These are phyloP conservation scores for Mycosphaerella sp. DNA, from an alignment of 2,329 filamentous ascomycete genomes.

Conservation along the genomic window DNA sequence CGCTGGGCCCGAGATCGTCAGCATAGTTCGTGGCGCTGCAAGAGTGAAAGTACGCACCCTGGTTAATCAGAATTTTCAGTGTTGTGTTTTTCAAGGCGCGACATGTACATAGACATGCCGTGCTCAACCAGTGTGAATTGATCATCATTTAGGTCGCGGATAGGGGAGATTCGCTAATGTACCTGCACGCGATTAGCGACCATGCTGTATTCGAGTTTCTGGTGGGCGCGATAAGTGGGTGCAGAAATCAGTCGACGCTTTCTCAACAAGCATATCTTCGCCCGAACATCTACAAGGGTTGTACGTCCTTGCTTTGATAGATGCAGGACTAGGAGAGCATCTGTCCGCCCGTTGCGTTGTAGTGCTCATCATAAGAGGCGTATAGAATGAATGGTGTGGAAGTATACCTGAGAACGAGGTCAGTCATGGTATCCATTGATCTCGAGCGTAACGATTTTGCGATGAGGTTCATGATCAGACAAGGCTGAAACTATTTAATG, in stretches of 20 bases:
- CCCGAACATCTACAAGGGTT: constrained; percentile 54
- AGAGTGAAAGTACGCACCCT: not conserved
- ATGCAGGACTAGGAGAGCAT: constrained; percentile 50
- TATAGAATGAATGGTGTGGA: constrained; percentile 13
- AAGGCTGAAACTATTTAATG: constrained; percentile 62
- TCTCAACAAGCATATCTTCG: constrained; percentile 60
- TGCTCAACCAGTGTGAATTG: constrained; percentile 67
- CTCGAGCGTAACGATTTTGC: constrained; percentile 19
- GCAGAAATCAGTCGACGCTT: constrained; percentile 57
- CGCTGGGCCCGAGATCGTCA: not conserved
- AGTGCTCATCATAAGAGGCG: constrained; percentile 52
- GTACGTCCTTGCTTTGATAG: constrained; percentile 55
- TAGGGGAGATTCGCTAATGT: constrained; percentile 2
- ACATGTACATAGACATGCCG: constrained; percentile 44
- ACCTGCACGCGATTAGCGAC: constrained; percentile 24
- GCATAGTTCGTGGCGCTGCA: not conserved
- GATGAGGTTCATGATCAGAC: constrained; percentile 48
- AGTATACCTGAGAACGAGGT: constrained; percentile 23
- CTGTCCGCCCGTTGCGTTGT: constrained; percentile 67
- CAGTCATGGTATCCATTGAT: constrained; percentile 29
- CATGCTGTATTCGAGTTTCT: not conserved
- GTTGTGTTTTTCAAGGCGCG: constrained; percentile 52
- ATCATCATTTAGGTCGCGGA: constrained; percentile 50
- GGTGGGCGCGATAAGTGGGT: not conserved
- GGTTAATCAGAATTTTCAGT: constrained; percentile 58